Base-by-base conservation (phyloP, 2,329 filamentous ascomycete genomes). In the Hypoxylon sp. region DNA sequence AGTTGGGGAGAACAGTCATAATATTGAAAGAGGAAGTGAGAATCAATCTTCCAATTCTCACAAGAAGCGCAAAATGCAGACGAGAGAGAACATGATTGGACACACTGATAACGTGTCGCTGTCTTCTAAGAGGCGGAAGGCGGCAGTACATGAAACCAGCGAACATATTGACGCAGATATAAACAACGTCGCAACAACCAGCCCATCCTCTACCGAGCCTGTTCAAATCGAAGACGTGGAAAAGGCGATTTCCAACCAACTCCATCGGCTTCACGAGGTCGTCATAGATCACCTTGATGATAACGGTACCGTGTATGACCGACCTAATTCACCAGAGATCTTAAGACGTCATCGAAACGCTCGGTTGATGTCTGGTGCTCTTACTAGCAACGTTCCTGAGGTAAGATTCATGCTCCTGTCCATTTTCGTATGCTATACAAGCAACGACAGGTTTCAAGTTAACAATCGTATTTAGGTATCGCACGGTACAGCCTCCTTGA, bases 351-450 rank as follows among this genome's bases (percentile, higher is more conserved):
- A 11, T 9, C 7, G 28, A 9, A 38, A 2, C 26, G 8, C 28
- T 1, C 64, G 53, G 24, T 38, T 65, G 28, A 71, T 72, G 71
- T 68, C 69, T 36, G 69, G 69, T 30, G 55, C 28, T n/a, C 49
- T 65, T 5, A 20, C 46, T 18, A 28, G 30, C 7, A 9, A 46
- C 22, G 4, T 12, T 28, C 14, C 42, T 26, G 11, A 46, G 42
- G 42, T 46, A 24, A 46, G 42, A 2, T 11, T 40, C 16, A 40
- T 20, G 16, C 20, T 16, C 16, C 36, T 40, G n/a, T 20, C 16
- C 7, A 40, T 40, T 18, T 40, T 9, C 2, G 36, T 40, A 18
- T 40, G 11, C 18, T 40, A 8, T 40, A 6, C 7, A 18, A 18
- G 16, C 4, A 24, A 30, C 30, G 49, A 16, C 4, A n/a, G 30